Conservation (phyloP, 2,329 filamentous ascomycete genomes). For the Alternaria solani region DNA sequence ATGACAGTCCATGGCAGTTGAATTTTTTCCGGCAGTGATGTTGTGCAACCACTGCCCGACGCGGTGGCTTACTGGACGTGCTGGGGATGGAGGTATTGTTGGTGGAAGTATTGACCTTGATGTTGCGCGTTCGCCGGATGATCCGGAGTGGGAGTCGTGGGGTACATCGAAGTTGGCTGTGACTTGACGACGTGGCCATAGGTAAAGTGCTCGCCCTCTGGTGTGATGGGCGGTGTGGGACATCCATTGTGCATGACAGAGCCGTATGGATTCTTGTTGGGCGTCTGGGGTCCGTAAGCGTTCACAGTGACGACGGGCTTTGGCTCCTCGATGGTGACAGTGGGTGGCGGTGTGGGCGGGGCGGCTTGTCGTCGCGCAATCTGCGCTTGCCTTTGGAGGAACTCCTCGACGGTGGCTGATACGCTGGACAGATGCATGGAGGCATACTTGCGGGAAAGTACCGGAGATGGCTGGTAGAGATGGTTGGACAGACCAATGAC, state of each 20-base stretch:
- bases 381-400: conserved; percentile 67
- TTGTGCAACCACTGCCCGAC: conserved; percentile 25
- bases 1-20: conserved; percentile 21
- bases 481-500: conserved; percentile 70
- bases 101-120: conserved; percentile 47
- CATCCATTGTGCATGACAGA: conserved; percentile 74
- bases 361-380: conserved; percentile 55
- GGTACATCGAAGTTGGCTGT: conserved; percentile 40
- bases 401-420: conserved; percentile 70
- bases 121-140: conserved; percentile 41
- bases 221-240: conserved; percentile 85
- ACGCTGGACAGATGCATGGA: conserved; percentile 71
- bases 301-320: conserved; percentile 54
- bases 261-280: conserved; percentile 75
- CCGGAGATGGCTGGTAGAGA: conserved; percentile 71
- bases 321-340: conserved; percentile 58
- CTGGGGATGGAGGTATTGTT: conserved; percentile 48
- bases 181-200: conserved; percentile 42
- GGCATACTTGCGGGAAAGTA: conserved; percentile 73
- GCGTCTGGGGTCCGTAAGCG: conserved; percentile 74
- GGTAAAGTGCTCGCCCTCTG: conserved; percentile 63
- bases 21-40: conserved; percentile 26
- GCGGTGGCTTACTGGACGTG: conserved; percentile 38
- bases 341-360: conserved; percentile 67
- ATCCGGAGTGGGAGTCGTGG: conserved; percentile 50